Evolutionary conservation across 2,329 filamentous ascomycete species (phyloP), one percentile per base, ranked within the genome.

Genomic region (Colletotrichum camelliae): DNA sequence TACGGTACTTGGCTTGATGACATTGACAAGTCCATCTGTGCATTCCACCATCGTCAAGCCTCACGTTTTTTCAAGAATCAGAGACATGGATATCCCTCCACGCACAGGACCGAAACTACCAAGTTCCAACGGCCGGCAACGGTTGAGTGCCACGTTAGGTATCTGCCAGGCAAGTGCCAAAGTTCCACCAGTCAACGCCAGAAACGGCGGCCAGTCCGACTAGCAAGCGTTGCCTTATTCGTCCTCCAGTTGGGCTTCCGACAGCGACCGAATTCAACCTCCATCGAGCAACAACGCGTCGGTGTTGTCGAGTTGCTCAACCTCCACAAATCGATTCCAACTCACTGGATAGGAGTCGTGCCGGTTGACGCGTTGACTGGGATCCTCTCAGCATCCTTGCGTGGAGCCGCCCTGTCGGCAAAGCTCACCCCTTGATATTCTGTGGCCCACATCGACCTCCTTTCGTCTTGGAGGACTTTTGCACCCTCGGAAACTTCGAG

Each of bases 21-120:
- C 35, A 60, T 70, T 64, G 71, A 60, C 48, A 60, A 74, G 58
- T 65, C 65, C 57, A 70, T 70, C 72, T 64, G 67, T 60, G 60
- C 67, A 6, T 68, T 48, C 70, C 35, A 15, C 24, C 64, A 12
- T 65, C 48, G 33, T 65, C 58, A 58, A 60, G 31, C 24, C 66
- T 64, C 58, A 27, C 58, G 66, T 66, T 29, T 33, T 29, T 61
- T 48, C 60, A 48, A 48, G 48, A 60, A 37, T n/a, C 18, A 52
- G 15, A 55, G 21, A 60, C 58, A 61, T 55, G 61, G 61, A 52
- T 55, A 66, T 58, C 61, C 72, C 52, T 72, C 60, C 29, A 57
- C 29, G 21, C 16, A 3, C 7, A 39, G 24, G 37, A 58, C 35
- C 39, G 15, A 37, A 62, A 33, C 67, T 43, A 39, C 60, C 43